A percentile compares a stretch with the other conserved stretches of the same genome.
Conservation (phyloP, 148 eudicot species). For the Chenopodium album region DNA sequence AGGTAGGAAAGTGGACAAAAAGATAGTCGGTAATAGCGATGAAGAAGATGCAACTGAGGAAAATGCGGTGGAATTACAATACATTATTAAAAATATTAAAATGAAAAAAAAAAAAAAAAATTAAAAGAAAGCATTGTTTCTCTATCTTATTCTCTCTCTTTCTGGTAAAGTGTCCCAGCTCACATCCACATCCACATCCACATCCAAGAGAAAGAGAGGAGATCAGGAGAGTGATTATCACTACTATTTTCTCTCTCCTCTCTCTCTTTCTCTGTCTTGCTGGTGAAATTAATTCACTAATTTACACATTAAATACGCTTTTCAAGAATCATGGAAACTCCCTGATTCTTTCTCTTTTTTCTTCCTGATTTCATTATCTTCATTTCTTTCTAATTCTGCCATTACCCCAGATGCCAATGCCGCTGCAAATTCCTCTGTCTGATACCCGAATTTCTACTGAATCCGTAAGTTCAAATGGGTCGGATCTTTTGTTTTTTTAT, state of each 20-base stretch:
- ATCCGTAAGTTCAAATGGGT: conserved; percentile 11
- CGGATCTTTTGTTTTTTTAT: conserved; percentile 9
- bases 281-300: neutral
- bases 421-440: neutral
- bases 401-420: no score
- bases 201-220: neutral
- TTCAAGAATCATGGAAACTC: neutral
- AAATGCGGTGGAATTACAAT: neutral
- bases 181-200: neutral
- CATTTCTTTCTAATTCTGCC: neutral
- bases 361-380: neutral
- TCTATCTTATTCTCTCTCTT: conserved; percentile 26
- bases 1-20: no score
- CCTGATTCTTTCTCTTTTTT: neutral
- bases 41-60: neutral
- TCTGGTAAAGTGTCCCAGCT: conserved; percentile 29
- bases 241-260: neutral
- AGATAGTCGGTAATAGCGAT: neutral
- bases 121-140: neutral
- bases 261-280: neutral
- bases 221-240: neutral
- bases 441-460: conserved; percentile 13
- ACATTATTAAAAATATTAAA: no score
- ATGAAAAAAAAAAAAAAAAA: no score
- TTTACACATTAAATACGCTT: neutral